These are phyloP conservation scores for Penicillium concentricum DNA, from an alignment of 2,329 filamentous ascomycete species.

Conservation along the genomic window DNA sequence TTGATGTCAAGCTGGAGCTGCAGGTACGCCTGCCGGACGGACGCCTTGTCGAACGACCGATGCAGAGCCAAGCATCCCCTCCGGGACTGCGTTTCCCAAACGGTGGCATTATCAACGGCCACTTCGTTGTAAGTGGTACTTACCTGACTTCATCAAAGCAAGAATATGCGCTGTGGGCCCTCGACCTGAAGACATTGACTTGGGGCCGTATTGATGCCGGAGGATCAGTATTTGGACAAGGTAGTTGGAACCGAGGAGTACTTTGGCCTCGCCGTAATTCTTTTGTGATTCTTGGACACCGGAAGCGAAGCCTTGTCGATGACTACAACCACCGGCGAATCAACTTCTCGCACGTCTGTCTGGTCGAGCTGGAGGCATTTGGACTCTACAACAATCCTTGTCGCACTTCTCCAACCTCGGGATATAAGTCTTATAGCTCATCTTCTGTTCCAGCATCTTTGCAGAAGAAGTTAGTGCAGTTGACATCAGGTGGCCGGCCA, in stretches of 20 bases:
- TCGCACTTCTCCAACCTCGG: slow-evolving; percentile 72
- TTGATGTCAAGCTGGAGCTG: slow-evolving; percentile 93
- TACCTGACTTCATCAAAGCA: slow-evolving; percentile 97
- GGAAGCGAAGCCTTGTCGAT: slow-evolving; percentile 89
- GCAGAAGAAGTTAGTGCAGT: slow-evolving; percentile 49
- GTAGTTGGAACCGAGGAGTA: slow-evolving; percentile 95
- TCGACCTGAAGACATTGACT: slow-evolving; percentile 81
- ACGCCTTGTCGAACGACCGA: slow-evolving; percentile 77
- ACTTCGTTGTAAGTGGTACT: slow-evolving; percentile 96
- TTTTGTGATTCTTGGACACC: slow-evolving; percentile 92
- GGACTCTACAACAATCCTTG: slow-evolving; percentile 95
- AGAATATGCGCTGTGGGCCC: slow-evolving; percentile 94
- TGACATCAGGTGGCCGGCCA: slow-evolving; percentile 71
- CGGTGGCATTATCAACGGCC: slow-evolving; percentile 89
- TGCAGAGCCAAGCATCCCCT: slow-evolving; percentile 78
- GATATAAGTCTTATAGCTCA: slow-evolving; percentile 80
- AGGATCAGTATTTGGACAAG: slow-evolving; percentile 89
- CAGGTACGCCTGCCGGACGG: slow-evolving; percentile 86
- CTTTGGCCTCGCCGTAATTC: slow-evolving; percentile 91
- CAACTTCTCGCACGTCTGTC: slow-evolving; percentile 94
- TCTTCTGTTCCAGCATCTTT: slow-evolving; percentile 59
- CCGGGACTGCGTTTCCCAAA: slow-evolving; percentile 94
- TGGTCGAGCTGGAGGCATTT: slow-evolving; percentile 96
- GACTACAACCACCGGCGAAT: slow-evolving; percentile 98
- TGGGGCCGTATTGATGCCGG: slow-evolving; percentile 97